Evolutionary conservation across 495 filamentous ascomycete species (phyloP), one percentile per base, ranked within the genome.

Genomic region (Penicillium cosmopolitanum): DNA sequence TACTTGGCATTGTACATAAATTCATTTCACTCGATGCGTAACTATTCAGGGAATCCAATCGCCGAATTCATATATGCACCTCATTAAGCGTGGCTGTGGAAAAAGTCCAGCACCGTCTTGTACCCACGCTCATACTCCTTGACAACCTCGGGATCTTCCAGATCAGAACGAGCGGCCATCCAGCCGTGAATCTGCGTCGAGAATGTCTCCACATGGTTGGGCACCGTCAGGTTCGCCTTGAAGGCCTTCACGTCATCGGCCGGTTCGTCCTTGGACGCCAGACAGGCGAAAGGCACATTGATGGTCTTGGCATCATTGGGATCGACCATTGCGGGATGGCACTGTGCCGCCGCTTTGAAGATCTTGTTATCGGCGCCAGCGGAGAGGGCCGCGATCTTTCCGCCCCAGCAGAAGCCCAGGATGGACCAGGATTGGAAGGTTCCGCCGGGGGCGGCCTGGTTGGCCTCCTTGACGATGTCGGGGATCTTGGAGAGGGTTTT

Each of bases 401-500:
- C 93, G 56, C 94, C 94, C 94, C 93, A 98, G 83, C 94, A 98
- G 84, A 82, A 92, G 13, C 94, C 94, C n/a, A 97, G 70, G 57
- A 92, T 80, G n/a, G 80, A 92, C 92, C 91, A 97, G 33, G 83
- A 87, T 66, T 87, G 79, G 65, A 96, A 86, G 31, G 50, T 40
- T 11, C 63, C 74, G 40, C 58, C 60, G 19, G 67, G 51, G 5
- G 75, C 73, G 13, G 82, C 79, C 62, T 74, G 68, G 72, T 74
- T 77, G 82, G 74, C 76, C 77, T 82, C 63, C 66, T 78, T 63
- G 70, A 95, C 76, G 57, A 89, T 77, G 7, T 73, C 80, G 0
- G 86, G 86, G 56, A 96, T 80, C 62, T 85, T 85, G 53, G 75
- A 77, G 16, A 88, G 84, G 15, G 84, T 88, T 43, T 81, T 82